Percentiles rank a stretch among this genome's conserved stretches.
Conservation (phyloP, 2,329 filamentous ascomycete species). For the Trichoderma koningii region DNA sequence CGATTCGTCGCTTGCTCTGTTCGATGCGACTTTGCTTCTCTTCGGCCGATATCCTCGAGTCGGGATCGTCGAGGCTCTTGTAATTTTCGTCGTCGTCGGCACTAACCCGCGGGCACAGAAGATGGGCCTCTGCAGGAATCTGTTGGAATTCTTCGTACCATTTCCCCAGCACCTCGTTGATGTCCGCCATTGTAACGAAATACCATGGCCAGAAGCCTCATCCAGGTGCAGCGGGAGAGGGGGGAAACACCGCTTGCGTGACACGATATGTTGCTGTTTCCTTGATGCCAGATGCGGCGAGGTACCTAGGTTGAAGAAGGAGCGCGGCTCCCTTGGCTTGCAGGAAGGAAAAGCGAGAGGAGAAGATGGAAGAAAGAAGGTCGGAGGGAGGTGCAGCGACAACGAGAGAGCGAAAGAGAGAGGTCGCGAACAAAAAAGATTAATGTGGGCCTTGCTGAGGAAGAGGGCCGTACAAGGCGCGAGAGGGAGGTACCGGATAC, state of each 20-base stretch:
- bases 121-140: constrained; percentile 56
- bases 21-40: constrained; percentile 57
- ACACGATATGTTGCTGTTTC: too few relatives aligned
- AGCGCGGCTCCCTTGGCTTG: background rate
- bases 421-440: constrained; percentile 16
- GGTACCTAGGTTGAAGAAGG: background rate
- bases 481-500: background rate
- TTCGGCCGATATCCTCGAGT: constrained; percentile 51
- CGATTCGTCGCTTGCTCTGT: constrained; percentile 57
- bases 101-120: constrained; percentile 67
- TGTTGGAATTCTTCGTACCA: constrained; percentile 49
- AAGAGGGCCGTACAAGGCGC: background rate
- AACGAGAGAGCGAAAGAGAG: background rate
- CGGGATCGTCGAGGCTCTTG: constrained; percentile 49
- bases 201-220: constrained; percentile 22
- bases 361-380: background rate
- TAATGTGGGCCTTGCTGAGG: constrained; percentile 2
- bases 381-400: background rate
- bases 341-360: background rate
- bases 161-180: constrained; percentile 45
- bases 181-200: constrained; percentile 42
- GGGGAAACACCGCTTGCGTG: background rate
- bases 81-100: constrained; percentile 68
- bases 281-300: background rate
- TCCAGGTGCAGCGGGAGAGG: background rate